Percentiles rank a stretch among this genome's conserved stretches.
Conservation (phyloP, 306 rosid genomes). For the Senna siamea region DNA sequence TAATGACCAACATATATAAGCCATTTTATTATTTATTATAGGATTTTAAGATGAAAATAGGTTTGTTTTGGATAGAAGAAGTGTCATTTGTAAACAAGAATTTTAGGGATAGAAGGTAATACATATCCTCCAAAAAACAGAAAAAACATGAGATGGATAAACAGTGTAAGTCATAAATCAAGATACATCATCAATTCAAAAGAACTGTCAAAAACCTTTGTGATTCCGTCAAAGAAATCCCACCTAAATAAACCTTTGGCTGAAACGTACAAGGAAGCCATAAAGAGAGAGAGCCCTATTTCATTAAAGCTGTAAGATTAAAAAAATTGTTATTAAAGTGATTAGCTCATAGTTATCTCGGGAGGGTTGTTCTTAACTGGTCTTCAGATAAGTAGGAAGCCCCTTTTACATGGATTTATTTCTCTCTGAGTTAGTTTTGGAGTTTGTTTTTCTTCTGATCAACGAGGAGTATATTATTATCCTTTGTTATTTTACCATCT, state of each 20-base stretch:
- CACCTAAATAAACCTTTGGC: not conserved
- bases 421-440: slow-evolving; percentile 13
- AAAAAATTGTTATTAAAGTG: not conserved
- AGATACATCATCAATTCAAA: not conserved
- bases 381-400: slow-evolving; percentile 9
- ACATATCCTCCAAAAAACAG: too few relatives aligned
- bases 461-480: too few relatives aligned
- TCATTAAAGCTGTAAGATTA: slow-evolving; percentile 4
- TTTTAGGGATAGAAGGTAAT: not conserved
- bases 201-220: not conserved
- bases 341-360: slow-evolving; percentile 10
- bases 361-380: slow-evolving; percentile 2
- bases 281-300: not conserved
- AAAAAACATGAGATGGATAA: too few relatives aligned
- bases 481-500: not conserved
- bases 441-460: too few relatives aligned
- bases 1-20: not conserved
- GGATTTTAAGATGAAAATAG: not conserved
- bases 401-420: not conserved
- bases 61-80: not conserved
- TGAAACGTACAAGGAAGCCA: slow-evolving; percentile 1
- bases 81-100: not conserved
- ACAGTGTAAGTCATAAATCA: not conserved
- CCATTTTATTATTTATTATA: too few relatives aligned
- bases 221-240: not conserved